These are phyloP conservation scores for Hirschioporus abietinus DNA, from an alignment of 768 basidiomycete genomes.

Conservation along the genomic window DNA sequence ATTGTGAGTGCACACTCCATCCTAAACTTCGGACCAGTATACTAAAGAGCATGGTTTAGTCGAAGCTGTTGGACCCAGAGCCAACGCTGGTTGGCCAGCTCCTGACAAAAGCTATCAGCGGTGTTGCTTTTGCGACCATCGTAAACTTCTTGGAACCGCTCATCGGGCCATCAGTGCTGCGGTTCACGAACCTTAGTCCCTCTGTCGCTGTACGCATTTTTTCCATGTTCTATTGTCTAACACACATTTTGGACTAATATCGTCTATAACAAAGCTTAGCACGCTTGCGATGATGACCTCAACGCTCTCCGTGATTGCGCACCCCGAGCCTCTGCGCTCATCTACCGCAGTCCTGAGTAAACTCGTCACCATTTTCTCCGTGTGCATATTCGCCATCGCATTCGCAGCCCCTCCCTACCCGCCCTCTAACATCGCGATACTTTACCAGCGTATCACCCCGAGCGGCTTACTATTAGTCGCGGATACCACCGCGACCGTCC, in stretches of 20 bases:
- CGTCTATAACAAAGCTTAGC: neutral
- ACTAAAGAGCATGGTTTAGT: neutral
- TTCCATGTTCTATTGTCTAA: neutral
- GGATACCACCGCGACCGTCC: neutral
- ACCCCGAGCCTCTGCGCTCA: neutral
- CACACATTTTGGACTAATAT: neutral
- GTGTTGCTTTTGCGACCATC: neutral
- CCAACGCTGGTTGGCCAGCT: neutral
- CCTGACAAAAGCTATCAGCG: neutral
- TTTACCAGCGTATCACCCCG: neutral
- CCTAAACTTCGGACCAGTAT: neutral
- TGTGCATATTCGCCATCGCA: neutral
- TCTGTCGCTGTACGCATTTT: neutral
- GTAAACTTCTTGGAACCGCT: neutral
- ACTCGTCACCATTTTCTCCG: neutral
- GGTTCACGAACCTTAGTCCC: neutral
- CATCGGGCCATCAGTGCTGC: neutral
- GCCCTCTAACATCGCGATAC: neutral
- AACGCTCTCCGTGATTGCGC: neutral
- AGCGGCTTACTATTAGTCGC: neutral
- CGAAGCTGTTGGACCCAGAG: neutral
- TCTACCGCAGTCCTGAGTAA: neutral
- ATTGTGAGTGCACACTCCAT: neutral
- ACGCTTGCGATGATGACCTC: neutral
- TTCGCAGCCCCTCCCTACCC: conserved; percentile 1